Evolutionary conservation across 176 grass and related monocot genomes (phyloP), one percentile per base, ranked within the genome.

Genomic region (Carex parvula): DNA sequence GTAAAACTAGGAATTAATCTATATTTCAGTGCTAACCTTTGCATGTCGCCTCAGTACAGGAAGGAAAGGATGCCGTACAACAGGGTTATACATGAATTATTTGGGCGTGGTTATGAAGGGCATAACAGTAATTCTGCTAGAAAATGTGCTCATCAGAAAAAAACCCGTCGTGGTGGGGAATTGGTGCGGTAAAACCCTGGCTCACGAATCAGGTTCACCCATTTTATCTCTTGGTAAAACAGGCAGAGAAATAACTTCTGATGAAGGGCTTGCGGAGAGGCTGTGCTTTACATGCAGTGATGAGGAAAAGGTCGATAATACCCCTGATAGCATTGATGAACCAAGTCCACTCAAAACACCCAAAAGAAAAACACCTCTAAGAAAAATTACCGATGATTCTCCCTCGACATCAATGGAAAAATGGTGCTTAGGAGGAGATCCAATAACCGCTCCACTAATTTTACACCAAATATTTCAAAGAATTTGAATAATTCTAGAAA

Each of bases 1-100:
- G 95, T 93, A n/a, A 98, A 98, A 69, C 82, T 98, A 87, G 92
- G 95, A 61, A 87, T 90, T n/a, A 98, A 98, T 84, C 84, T 98
- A 66, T 98, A 98, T 84, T 95, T 93, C 79, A 95, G 92, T 73
- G 95, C 92, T 53, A 93, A 91, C 83, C 92, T 98, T 67, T 89
- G 92, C 48, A 98, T 91, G 85, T 95, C 91, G 81, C 91, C 92
- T 89, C 84, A 84, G 54, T 93, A 95, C 80, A 93, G 87, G 64
- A 98, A 98, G 54, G 84, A 98, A 85, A 48, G 21, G 64, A 86
- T 98, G 85, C 95, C 91, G 24, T 93, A 93, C 83, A 98, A 98
- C 78, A 85, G 82, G 69, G 80, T 98, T 70, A 98, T 98, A 77
- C 92, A 95, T 44, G 87, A 87, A 79, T 93, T 86, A 83, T 98